Evolutionary conservation across 345 rosid species (phyloP), one percentile per base, ranked within the genome.

Genomic region (Linum usitatissimum): DNA sequence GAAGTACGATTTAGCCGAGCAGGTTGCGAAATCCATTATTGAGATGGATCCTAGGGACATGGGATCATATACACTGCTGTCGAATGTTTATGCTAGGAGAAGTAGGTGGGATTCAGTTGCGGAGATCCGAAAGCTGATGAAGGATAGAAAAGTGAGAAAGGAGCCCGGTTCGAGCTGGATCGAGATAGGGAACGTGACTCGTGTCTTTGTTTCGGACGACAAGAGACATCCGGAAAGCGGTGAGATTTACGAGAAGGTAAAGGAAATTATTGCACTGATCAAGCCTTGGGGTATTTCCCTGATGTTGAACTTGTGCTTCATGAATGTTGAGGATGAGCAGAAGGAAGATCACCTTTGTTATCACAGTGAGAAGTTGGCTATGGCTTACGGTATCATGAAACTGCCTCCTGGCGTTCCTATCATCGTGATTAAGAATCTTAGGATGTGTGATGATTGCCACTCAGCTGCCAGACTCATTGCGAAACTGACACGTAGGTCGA

Each of bases 121-220:
- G 3, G 70, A 62, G 70, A 76, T 86, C n/a, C 80, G 88, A 56
- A 79, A 82, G 63, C 56, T 84, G 73, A 87, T 88, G 94, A 79
- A 73, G 62, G 77, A 76, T 1, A 81, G 75, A 61, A 72, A 73
- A 10, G 74, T 88, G 64, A 91, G 86, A 77, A 91, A 91, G 64
- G 94, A 91, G 75, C 94, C 94, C 55, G 96, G 97, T n/a, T 81
- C 78, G 59, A 88, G 94, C 77, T 91, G 94, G 94, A 81, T 81
- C 65, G 82, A 84, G 56, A 76, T 86, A 66, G 76, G 69, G 64
- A 80, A 76, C 49, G 40, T 53, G 20, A 81, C 82, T 31, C 85
- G 82, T 67, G 72, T 91, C 55, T 91, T 91, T 72, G 83, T 82
- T 61, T 80, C 91, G 0, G 90, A 83, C 38, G 88, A 82, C 30